phyloP scores from a whole-genome alignment of 2,329 filamentous ascomycete genomes.

The Apiospora rasikravindrae region DNA sequence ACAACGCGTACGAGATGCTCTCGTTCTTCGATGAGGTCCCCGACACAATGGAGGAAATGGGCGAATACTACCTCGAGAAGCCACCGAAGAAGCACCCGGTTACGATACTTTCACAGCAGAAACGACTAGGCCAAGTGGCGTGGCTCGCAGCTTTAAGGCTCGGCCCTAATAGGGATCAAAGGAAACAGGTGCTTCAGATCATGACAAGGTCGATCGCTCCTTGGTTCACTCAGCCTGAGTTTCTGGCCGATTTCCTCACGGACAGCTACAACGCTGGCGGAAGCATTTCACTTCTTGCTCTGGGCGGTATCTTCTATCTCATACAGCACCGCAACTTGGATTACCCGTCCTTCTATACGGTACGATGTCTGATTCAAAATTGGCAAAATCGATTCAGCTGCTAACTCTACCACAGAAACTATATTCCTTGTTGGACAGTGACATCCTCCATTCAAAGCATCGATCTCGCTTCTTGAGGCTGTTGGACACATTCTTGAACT shows the following conservation, averaged over 20 bases:
- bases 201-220: constrained; percentile 82
- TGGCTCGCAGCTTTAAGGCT: constrained; percentile 81
- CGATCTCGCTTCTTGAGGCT: constrained; percentile 92
- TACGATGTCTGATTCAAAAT: no score
- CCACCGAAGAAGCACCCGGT: constrained; percentile 72
- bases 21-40: constrained; percentile 74
- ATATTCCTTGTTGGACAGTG: constrained; percentile 86
- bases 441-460: constrained; percentile 91
- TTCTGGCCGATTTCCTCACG: constrained; percentile 96
- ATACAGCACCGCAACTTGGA: constrained; percentile 94
- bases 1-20: constrained; percentile 66
- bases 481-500: constrained; percentile 86
- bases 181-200: constrained; percentile 77
- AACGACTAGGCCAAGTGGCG: constrained; percentile 80
- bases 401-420: constrained; percentile 63
- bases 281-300: constrained; percentile 82
- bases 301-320: constrained; percentile 93
- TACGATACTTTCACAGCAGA: constrained; percentile 71
- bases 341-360: constrained; percentile 85
- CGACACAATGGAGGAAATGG: constrained; percentile 66
- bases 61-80: constrained; percentile 69
- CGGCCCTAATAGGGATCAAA: constrained; percentile 71
- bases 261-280: constrained; percentile 89
- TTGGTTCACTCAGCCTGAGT: constrained; percentile 86
- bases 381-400: no score